A percentile compares a stretch with the other conserved stretches of the same genome.
phyloP scores from a whole-genome alignment of 768 basidiomycete species.

The Mycena indigotica region DNA sequence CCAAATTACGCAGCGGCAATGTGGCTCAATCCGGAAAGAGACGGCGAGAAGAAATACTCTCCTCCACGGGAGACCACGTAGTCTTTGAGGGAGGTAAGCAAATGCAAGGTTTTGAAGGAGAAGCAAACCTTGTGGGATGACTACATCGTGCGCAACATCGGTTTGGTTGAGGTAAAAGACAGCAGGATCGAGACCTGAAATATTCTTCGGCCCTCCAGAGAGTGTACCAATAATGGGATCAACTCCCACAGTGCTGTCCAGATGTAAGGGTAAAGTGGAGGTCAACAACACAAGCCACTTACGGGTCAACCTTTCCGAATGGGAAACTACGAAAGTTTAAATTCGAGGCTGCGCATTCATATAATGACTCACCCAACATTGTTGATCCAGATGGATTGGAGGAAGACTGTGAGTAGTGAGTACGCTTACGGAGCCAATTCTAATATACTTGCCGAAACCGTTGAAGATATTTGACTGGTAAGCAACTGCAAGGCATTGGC shows the following conservation, averaged over 20 bases:
- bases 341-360: background rate
- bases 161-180: constrained; percentile 7
- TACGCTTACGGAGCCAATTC: background rate
- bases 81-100: background rate
- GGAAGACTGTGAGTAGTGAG: background rate
- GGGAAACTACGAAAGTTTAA: constrained; percentile 12
- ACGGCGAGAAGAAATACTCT: constrained; percentile 20
- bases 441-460: constrained; percentile 10
- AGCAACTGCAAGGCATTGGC: constrained; percentile 3
- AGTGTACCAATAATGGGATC: constrained; percentile 21
- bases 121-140: constrained; percentile 6
- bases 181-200: constrained; percentile 19
- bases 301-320: constrained; percentile 21
- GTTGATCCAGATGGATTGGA: constrained; percentile 21
- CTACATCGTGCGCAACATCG: constrained; percentile 13
- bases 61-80: constrained; percentile 18
- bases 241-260: constrained; percentile 14
- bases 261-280: background rate
- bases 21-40: constrained; percentile 6
- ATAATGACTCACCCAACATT: constrained; percentile 4
- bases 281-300: background rate
- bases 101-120: background rate
- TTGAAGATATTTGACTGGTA: constrained; percentile 23
- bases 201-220: constrained; percentile 7
- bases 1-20: constrained; percentile 10